These are phyloP conservation scores for Cladosporium sp. DNA, from an alignment of 2,329 filamentous ascomycete genomes.

Conservation along the genomic window DNA sequence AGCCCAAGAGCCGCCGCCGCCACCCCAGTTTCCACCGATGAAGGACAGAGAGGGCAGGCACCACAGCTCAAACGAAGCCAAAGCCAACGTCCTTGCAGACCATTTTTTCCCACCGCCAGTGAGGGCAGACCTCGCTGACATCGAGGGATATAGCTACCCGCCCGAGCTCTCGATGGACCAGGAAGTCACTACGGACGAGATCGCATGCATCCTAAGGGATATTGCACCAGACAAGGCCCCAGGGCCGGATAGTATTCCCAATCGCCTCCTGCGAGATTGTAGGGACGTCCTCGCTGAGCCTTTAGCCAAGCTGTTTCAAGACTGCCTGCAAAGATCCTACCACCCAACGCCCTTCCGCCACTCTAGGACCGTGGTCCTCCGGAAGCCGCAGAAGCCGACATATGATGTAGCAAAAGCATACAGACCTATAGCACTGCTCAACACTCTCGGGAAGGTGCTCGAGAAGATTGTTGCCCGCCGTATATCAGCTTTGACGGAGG, in stretches of 20 bases:
- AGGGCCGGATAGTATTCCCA: neutral
- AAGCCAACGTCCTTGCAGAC: neutral
- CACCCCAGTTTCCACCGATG: neutral
- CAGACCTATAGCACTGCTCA: constrained; percentile 24
- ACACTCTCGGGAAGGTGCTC: constrained; percentile 16
- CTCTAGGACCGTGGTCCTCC: constrained; percentile 15
- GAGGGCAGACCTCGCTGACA: neutral
- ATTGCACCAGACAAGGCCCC: neutral
- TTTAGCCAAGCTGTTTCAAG: neutral
- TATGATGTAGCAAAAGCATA: constrained; percentile 20
- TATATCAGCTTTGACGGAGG: too few species aligned
- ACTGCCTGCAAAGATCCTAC: neutral
- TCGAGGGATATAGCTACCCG: neutral
- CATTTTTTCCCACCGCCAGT: neutral
- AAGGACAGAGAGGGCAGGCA: neutral
- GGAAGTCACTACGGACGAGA: neutral
- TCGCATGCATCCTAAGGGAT: neutral
- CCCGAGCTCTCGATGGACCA: neutral
- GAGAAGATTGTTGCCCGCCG: too few species aligned
- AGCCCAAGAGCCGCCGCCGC: neutral
- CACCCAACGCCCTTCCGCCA: neutral
- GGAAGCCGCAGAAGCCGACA: constrained; percentile 21
- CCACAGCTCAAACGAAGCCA: neutral
- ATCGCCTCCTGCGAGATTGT: neutral
- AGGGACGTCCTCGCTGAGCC: neutral